Conservation (phyloP, 139 green algal genomes). For the Ettlia oleoabundans region DNA sequence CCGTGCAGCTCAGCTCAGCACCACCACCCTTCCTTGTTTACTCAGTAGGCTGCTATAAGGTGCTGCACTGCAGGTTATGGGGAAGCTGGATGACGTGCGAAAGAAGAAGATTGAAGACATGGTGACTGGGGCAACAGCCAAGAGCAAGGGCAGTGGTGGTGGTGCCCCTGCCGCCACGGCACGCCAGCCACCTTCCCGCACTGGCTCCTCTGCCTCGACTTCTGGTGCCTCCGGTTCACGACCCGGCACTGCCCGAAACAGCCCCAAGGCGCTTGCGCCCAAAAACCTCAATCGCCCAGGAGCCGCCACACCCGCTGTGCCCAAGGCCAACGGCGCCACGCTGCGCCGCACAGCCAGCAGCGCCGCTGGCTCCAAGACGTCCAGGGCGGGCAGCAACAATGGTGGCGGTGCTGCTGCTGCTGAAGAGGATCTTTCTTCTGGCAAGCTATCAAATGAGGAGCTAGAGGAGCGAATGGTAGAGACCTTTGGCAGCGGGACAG, state of each 20-base stretch:
- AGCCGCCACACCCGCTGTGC: neutral
- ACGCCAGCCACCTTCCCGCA: slow-evolving; percentile 2
- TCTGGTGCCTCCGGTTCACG: neutral
- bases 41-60: too few relatives aligned
- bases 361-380: too few relatives aligned
- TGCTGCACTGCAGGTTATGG: slow-evolving; percentile 14
- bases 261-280: slow-evolving; percentile 25
- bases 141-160: neutral
- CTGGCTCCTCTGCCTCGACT: neutral
- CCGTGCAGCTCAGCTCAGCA: too few relatives aligned
- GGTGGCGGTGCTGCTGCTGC: neutral
- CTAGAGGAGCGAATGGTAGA: slow-evolving; percentile 21
- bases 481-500: slow-evolving; percentile 18
- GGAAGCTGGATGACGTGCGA: slow-evolving; percentile 76
- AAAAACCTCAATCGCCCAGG: slow-evolving; percentile 11
- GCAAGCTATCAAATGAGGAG: slow-evolving; percentile 37
- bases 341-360: neutral
- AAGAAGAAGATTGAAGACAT: slow-evolving; percentile 84
- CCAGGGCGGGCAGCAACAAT: neutral
- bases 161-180: neutral
- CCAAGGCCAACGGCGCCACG: neutral
- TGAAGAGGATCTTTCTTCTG: slow-evolving; percentile 16
- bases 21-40: too few relatives aligned
- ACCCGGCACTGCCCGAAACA: slow-evolving; percentile 4
- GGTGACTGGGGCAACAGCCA: slow-evolving; percentile 39